These are phyloP conservation scores for Arthrinium phaeospermum DNA, from an alignment of 2,329 filamentous ascomycete genomes.

Conservation along the genomic window DNA sequence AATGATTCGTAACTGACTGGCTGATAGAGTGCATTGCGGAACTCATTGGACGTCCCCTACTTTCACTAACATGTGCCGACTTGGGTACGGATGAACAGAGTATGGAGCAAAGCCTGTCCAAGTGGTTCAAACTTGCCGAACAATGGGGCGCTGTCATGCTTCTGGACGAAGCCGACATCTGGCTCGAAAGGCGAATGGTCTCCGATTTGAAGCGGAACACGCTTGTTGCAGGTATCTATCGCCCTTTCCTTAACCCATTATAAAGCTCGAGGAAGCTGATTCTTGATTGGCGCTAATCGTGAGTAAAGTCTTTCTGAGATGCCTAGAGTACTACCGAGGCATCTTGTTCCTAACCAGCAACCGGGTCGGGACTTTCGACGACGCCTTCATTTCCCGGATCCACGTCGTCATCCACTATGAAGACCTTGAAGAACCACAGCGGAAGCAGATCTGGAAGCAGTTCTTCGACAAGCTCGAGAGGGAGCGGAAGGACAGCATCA, in stretches of 20 bases:
- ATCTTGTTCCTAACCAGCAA: slow-evolving; percentile 32
- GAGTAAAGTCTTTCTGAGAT: background rate
- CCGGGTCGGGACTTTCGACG: slow-evolving; percentile 30
- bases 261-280: too few species aligned
- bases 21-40: slow-evolving; percentile 46
- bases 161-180: slow-evolving; percentile 39
- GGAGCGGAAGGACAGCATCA: background rate
- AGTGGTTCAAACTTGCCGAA: slow-evolving; percentile 46
- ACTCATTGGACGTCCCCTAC: slow-evolving; percentile 38
- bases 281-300: background rate
- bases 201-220: background rate
- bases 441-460: slow-evolving; percentile 34
- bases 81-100: slow-evolving; percentile 34
- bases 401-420: slow-evolving; percentile 31
- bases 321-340: slow-evolving; percentile 29
- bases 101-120: slow-evolving; percentile 31
- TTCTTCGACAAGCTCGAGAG: slow-evolving; percentile 29
- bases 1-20: background rate
- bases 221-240: background rate
- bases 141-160: slow-evolving; percentile 45
- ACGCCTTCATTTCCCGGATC: slow-evolving; percentile 33
- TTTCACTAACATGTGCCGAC: slow-evolving; percentile 38
- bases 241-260: background rate
- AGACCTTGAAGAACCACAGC: slow-evolving; percentile 25
- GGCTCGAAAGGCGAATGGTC: slow-evolving; percentile 40